Evolutionary conservation across 2,329 filamentous ascomycete species (phyloP).

Genomic region (Xylariaceae sp.): DNA sequence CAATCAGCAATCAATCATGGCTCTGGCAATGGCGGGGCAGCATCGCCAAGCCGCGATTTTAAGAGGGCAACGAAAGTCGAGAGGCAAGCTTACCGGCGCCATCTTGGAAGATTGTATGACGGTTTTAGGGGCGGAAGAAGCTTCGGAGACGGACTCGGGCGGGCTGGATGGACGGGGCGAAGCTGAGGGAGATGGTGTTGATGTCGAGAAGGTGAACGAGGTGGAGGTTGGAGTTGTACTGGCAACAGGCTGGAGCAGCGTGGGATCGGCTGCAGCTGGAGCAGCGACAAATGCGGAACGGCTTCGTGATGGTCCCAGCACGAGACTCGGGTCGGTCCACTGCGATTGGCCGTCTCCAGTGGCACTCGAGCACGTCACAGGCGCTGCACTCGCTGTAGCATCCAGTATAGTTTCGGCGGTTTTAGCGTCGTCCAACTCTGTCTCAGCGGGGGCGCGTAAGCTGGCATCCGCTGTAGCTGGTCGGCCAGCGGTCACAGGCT

Average conservation of each 20-base stretch:
- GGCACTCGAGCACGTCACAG: not conserved
- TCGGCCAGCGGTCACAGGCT: slow-evolving; percentile 10
- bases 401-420: slow-evolving; percentile 11
- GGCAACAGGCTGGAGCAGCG: slow-evolving; percentile 20
- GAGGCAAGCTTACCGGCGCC: slow-evolving; percentile 48
- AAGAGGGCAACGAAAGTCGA: slow-evolving; percentile 11
- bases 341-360: slow-evolving; percentile 24
- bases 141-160: slow-evolving; percentile 22
- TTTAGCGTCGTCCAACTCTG: slow-evolving; percentile 11
- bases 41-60: slow-evolving; percentile 7
- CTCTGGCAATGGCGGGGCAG: slow-evolving; percentile 11
- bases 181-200: slow-evolving; percentile 28
- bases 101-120: slow-evolving; percentile 41
- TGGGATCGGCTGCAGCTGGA: slow-evolving; percentile 3
- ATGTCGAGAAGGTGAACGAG: too few relatives aligned
- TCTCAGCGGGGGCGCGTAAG: slow-evolving; percentile 22
- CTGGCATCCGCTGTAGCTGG: slow-evolving; percentile 12
- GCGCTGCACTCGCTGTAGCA: not conserved
- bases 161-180: slow-evolving; percentile 32
- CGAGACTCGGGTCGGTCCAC: slow-evolving; percentile 16
- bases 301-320: slow-evolving; percentile 24
- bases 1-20: slow-evolving; percentile 19
- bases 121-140: slow-evolving; percentile 25
- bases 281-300: slow-evolving; percentile 19
- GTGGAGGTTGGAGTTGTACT: slow-evolving; percentile 24